A percentile compares a stretch with the other conserved stretches of the same genome.
Conservation (phyloP, 768 basidiomycete genomes). For the Mycena epipterygia region DNA sequence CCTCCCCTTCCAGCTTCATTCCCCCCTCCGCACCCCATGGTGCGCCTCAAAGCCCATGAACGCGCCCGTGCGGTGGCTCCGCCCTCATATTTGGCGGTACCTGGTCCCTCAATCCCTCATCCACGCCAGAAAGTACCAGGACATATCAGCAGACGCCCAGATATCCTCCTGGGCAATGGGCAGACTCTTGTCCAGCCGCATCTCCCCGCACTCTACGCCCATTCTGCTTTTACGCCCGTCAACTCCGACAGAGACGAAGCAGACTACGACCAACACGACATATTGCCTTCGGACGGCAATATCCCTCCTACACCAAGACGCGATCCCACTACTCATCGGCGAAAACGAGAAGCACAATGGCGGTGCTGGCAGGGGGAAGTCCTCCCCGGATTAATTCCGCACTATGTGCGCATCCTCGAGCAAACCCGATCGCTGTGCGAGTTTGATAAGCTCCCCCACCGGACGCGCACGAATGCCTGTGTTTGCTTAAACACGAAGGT, state of each 20-base stretch:
- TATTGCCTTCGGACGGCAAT: neutral
- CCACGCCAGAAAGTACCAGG: neutral
- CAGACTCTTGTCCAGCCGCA: neutral
- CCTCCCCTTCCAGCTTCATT: neutral
- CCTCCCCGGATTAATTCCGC: neutral
- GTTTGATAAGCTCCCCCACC: neutral
- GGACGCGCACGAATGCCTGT: neutral
- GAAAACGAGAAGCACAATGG: constrained; percentile 6
- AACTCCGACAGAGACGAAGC: neutral
- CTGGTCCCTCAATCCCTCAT: neutral
- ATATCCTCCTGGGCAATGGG: neutral
- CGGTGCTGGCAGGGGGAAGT: constrained; percentile 2
- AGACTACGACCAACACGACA: neutral
- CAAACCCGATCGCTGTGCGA: constrained; percentile 10
- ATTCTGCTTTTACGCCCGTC: neutral
- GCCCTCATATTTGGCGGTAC: neutral
- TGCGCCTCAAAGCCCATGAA: neutral
- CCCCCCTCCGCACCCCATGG: neutral
- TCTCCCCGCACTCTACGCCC: neutral
- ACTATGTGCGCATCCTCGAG: neutral
- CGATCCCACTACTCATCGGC: neutral
- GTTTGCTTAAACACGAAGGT: neutral
- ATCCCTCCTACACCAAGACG: neutral
- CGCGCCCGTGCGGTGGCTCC: no score
- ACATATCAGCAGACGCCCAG: neutral